Base-by-base conservation (phyloP, 768 basidiomycete species). In the Collybiopsis luxurians region DNA sequence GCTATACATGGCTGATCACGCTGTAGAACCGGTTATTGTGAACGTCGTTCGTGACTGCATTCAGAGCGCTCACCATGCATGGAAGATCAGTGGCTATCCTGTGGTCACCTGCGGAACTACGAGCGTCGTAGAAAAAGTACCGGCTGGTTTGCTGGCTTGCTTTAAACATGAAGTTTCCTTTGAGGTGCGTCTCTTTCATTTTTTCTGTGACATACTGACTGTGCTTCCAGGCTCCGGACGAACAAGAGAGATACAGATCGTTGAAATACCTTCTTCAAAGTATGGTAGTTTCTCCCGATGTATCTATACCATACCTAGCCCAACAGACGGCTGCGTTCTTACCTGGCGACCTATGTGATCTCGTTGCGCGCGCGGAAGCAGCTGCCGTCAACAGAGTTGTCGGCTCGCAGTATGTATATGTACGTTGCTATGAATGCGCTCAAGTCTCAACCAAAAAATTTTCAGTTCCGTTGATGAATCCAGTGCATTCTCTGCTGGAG, bases 271-370 rank as follows among this genome's bases (percentile, higher is more conserved):
- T 84, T 23, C 67, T 87, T 4, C 58, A 66, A 2, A 69, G 71
- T 11, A 67, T 69, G 24, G 48, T 60, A 0, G 63, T 95, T 31
- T 82, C 86, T 0, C 81, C 89, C 0, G 97, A 99, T 71, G 86
- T 97, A 2, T 87, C 88, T 7, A 56, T 96, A n/a, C 68, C 73
- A 34, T 68, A 71, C 4, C 62, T 98, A 3, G 92, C 97, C 3
- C 81, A 83, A 2, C 92, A 96, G 66, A 96, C 95, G 3, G 97
- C 97, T 15, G 95, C 95, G 2, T 75, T 99, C 5, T 85, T 92
- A 26, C 90, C 92, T 2, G 81, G 76, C 13, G 97, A 98, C 69
- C 76, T 98, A 13, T 78, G 75, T 23, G 81, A 89, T 63, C 78
- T 98, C 4, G 80, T 90, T 1, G 63, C 64, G 13, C 82, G 85